phyloP scores from a whole-genome alignment of 1,284 basidiomycete species.

The Sphagnurus paluster region DNA sequence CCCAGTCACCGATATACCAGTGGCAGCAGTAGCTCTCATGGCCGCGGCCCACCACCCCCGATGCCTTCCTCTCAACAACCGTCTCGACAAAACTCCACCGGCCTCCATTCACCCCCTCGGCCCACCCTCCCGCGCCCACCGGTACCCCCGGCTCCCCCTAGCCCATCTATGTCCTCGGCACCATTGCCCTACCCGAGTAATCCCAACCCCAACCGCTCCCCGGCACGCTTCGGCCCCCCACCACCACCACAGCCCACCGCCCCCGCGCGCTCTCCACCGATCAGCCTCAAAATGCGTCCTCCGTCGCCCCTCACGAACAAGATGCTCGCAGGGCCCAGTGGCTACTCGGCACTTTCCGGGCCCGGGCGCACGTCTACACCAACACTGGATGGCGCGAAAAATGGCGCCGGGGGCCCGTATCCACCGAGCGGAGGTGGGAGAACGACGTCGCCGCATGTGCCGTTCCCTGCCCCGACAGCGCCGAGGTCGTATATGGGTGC shows the following conservation, averaged over 20 bases:
- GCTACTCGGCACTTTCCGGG: conserved; percentile 16
- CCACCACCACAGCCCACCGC: conserved; percentile 13
- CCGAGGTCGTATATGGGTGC: conserved; percentile 10
- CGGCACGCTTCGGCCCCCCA: conserved; percentile 28
- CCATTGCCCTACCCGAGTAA: conserved; percentile 6
- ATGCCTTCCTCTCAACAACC: conserved; percentile 15
- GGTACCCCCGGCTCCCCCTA: conserved; percentile 20
- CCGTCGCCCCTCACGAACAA: conserved; percentile 20
- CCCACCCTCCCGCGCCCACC: conserved; percentile 20
- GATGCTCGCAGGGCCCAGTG: conserved; percentile 8
- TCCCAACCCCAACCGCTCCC: conserved; percentile 22
- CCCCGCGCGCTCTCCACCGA: conserved; percentile 16
- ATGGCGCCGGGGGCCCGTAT: conserved; percentile 20
- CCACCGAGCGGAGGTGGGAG: conserved; percentile 24
- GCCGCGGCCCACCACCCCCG: conserved; percentile 20
- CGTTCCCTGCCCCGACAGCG: conserved; percentile 16
- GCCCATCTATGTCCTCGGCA: conserved; percentile 16
- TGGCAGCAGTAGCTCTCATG: conserved; percentile 14
- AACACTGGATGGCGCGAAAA: conserved; percentile 21
- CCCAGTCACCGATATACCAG: conserved; percentile 33
- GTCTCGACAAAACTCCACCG: conserved; percentile 25
- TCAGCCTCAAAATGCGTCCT: conserved; percentile 23
- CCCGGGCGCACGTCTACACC: conserved; percentile 20
- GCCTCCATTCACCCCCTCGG: conserved; percentile 27
- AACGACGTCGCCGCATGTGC: conserved; percentile 29